These are phyloP conservation scores for Syncephalis fuscata DNA, from an alignment of 371 early-diverging fungal genomes.

Conservation along the genomic window DNA sequence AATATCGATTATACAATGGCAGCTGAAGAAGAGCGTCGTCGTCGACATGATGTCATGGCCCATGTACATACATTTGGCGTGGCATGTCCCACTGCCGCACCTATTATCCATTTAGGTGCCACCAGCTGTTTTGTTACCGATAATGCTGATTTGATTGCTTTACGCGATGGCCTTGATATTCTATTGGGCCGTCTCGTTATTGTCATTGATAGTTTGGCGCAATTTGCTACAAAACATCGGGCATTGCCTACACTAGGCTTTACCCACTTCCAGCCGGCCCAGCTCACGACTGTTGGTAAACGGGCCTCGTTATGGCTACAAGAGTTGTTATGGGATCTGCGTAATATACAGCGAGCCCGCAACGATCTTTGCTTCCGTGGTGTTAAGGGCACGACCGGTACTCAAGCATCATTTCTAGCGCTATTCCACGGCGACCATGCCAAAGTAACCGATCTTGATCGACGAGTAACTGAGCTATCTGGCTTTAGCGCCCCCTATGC, in stretches of 20 bases:
- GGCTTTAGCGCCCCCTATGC: slow-evolving; percentile 76
- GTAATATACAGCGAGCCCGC: slow-evolving; percentile 80
- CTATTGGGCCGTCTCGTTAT: slow-evolving; percentile 74
- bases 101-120: slow-evolving; percentile 94
- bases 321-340: slow-evolving; percentile 90
- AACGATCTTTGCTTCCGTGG: slow-evolving; percentile 86
- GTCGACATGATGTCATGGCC: slow-evolving; percentile 97
- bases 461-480: slow-evolving; percentile 72
- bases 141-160: slow-evolving; percentile 89
- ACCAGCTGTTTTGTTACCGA: slow-evolving; percentile 97
- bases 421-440: slow-evolving; percentile 89
- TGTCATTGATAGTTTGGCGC: slow-evolving; percentile 58
- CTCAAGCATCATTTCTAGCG: slow-evolving; percentile 93
- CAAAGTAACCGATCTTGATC: slow-evolving; percentile 80
- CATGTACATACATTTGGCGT: slow-evolving; percentile 93
- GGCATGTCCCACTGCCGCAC: slow-evolving; percentile 79
- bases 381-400: slow-evolving; percentile 97
- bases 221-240: slow-evolving; percentile 65
- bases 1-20: slow-evolving; percentile 66
- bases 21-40: slow-evolving; percentile 81
- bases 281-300: slow-evolving; percentile 95
- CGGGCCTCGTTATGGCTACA: slow-evolving; percentile 92
- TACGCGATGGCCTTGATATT: slow-evolving; percentile 86
- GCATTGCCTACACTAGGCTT: slow-evolving; percentile 90
- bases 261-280: slow-evolving; percentile 97